These are phyloP conservation scores for Gloeopeniophorella convolvens DNA, from an alignment of 768 basidiomycete genomes.

Conservation along the genomic window DNA sequence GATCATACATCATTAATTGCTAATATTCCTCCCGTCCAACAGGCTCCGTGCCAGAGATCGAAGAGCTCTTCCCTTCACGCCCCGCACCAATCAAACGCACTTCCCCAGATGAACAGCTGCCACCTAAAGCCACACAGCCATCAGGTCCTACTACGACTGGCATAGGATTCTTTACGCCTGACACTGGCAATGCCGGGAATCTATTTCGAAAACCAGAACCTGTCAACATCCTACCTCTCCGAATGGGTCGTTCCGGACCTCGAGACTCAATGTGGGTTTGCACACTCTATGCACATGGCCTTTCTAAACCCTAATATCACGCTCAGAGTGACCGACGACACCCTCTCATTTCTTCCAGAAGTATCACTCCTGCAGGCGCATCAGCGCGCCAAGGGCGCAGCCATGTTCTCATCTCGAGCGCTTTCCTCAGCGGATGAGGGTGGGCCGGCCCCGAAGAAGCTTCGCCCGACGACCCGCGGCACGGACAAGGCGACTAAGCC, in stretches of 20 bases:
- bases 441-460: constrained; percentile 69
- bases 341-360: constrained; percentile 47
- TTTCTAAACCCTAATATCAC: constrained; percentile 4
- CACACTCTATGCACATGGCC: neutral
- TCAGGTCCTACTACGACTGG: constrained; percentile 52
- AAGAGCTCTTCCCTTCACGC: constrained; percentile 64
- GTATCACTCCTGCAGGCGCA: constrained; percentile 48
- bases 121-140: constrained; percentile 29
- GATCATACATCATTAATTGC: constrained; percentile 2
- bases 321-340: constrained; percentile 37
- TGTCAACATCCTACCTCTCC: constrained; percentile 47
- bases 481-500: constrained; percentile 49
- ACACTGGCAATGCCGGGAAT: constrained; percentile 48
- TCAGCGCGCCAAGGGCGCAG: constrained; percentile 32
- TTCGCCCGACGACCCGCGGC: constrained; percentile 54
- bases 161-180: constrained; percentile 72
- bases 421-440: constrained; percentile 80
- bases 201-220: constrained; percentile 48
- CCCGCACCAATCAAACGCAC: constrained; percentile 48
- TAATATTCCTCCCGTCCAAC: constrained; percentile 15
- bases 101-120: constrained; percentile 45
- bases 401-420: constrained; percentile 43
- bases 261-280: constrained; percentile 58
- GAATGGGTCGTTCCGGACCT: constrained; percentile 46
- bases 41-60: constrained; percentile 69